These are phyloP conservation scores for Tylopilus plumbeoviolaceoides DNA, from an alignment of 768 basidiomycete species.

Conservation along the genomic window DNA sequence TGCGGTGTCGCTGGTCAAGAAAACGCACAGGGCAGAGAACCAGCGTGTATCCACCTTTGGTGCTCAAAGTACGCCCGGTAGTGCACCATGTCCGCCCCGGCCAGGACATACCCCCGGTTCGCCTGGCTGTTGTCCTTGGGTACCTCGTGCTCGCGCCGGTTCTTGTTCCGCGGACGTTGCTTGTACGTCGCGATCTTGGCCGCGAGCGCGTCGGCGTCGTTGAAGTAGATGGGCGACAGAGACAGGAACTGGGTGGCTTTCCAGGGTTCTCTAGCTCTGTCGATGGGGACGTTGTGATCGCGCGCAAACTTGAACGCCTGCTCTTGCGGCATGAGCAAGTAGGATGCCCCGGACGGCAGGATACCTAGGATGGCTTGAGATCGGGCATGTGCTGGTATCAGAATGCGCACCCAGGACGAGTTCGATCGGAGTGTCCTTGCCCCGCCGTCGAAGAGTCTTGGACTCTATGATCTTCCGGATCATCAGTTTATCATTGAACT, in stretches of 20 bases:
- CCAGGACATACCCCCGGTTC: too few relatives aligned
- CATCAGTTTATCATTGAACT: too few relatives aligned
- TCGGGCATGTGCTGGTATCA: background rate
- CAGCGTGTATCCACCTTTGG: constrained; percentile 38
- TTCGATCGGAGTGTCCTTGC: constrained; percentile 32
- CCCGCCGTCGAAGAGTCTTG: constrained; percentile 28
- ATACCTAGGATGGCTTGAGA: constrained; percentile 34
- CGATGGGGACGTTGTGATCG: constrained; percentile 21
- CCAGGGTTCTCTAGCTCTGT: constrained; percentile 4
- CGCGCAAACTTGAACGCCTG: constrained; percentile 8
- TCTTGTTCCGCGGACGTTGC: too few relatives aligned
- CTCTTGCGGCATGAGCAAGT: constrained; percentile 34
- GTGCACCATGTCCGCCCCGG: too few relatives aligned
- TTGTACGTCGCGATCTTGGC: too few relatives aligned
- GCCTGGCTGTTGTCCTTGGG: too few relatives aligned
- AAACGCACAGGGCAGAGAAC: too few relatives aligned
- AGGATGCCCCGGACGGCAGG: constrained; percentile 40
- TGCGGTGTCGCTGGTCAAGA: constrained; percentile 9
- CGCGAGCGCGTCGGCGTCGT: constrained; percentile 29
- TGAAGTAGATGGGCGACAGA: constrained; percentile 45
- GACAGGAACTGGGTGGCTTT: constrained; percentile 45
- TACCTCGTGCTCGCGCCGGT: too few relatives aligned
- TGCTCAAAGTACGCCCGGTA: too few relatives aligned
- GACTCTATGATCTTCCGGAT: too few relatives aligned
- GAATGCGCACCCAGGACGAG: constrained; percentile 39